These are phyloP conservation scores for Rhynchosporium graminicola DNA, from an alignment of 2,329 filamentous ascomycete species.

Conservation along the genomic window DNA sequence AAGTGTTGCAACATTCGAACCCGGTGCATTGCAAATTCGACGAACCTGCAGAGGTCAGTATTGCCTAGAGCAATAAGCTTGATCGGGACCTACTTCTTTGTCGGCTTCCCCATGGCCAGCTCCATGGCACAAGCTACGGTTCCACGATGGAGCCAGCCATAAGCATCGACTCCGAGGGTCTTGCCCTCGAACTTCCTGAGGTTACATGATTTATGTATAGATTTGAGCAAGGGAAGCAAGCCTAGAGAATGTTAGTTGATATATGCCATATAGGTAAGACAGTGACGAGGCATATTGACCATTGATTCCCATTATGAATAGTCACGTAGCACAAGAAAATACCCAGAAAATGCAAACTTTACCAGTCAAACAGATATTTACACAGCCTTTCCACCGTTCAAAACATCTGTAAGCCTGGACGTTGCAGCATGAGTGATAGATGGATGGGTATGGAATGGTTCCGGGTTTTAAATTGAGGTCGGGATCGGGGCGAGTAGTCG, in stretches of 20 bases:
- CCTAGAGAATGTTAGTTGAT: conserved; percentile 51
- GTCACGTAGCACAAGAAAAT: conserved; percentile 13
- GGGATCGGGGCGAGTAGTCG: conserved; percentile 5
- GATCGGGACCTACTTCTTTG: conserved; percentile 67
- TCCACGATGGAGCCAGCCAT: conserved; percentile 96
- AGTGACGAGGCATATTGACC: conserved; percentile 15
- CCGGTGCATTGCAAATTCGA: conserved; percentile 86
- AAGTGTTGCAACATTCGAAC: conserved; percentile 94
- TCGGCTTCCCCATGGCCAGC: conserved; percentile 84
- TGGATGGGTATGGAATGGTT: not conserved
- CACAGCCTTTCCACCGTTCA: not conserved
- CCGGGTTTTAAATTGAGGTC: not conserved
- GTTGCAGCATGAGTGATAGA: conserved; percentile 11
- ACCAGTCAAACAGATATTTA: conserved; percentile 29
- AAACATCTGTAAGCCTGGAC: conserved; percentile 2
- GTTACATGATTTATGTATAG: conserved; percentile 86
- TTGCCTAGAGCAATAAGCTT: not conserved
- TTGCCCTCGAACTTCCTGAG: conserved; percentile 86
- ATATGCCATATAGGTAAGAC: not conserved
- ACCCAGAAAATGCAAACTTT: conserved; percentile 29
- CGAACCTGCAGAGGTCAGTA: conserved; percentile 59
- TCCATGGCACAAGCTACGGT: conserved; percentile 89
- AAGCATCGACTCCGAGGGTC: conserved; percentile 92
- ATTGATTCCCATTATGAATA: conserved; percentile 38
- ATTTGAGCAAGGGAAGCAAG: conserved; percentile 88